Percentiles rank a stretch among this genome's conserved stretches.
Evolutionary conservation across 129 eudicot genomes (phyloP).

Genomic region (Flaveria robusta): DNA sequence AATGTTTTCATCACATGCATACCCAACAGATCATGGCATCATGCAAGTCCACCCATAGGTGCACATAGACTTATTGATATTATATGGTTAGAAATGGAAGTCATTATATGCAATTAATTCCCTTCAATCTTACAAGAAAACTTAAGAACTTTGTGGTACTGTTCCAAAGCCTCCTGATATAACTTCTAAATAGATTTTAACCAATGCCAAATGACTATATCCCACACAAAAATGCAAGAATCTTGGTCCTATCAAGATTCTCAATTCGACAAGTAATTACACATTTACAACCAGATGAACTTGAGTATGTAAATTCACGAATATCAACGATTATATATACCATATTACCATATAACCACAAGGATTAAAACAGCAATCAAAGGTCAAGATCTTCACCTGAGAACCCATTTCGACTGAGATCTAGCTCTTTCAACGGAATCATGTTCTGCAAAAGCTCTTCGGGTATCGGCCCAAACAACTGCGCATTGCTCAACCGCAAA

Average conservation of each 20-base stretch:
- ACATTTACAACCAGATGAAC: constrained; percentile 15
- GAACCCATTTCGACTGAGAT: constrained; percentile 93
- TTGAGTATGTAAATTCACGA: not conserved
- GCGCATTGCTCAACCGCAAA: constrained; percentile 59
- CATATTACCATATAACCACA: not conserved
- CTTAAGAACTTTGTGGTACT: not conserved
- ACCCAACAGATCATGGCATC: not conserved
- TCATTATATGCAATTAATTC: not conserved
- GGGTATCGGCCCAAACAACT: constrained; percentile 69
- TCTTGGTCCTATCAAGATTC: constrained; percentile 12
- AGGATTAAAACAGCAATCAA: constrained; percentile 4
- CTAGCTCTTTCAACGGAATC: constrained; percentile 71
- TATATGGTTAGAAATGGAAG: not conserved
- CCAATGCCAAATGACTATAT: not conserved
- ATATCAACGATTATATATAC: not conserved
- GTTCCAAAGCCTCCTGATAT: not conserved
- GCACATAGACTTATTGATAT: not conserved
- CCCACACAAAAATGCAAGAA: constrained; percentile 4
- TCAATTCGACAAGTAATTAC: constrained; percentile 8
- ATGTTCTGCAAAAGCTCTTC: constrained; percentile 60
- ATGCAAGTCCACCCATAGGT: not conserved
- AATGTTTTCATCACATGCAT: not conserved
- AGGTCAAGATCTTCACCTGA: constrained; percentile 59
- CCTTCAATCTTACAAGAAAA: not conserved
- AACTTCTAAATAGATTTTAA: not conserved